phyloP scores from a whole-genome alignment of 169 alveolate genomes.

The Eimeria maxima region DNA sequence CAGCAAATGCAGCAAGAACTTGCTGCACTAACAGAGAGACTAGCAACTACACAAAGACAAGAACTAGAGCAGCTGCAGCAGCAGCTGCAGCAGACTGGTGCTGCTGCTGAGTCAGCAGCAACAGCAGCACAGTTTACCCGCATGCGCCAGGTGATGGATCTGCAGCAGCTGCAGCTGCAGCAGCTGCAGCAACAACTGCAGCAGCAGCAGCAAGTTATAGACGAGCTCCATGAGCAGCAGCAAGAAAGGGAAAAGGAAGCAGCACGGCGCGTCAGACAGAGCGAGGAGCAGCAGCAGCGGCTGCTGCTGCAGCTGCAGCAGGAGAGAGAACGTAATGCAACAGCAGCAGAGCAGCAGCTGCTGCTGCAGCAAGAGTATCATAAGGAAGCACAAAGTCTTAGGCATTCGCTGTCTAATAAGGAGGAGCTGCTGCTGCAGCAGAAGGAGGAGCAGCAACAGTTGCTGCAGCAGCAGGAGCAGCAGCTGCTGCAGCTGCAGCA shows the following conservation, averaged over 20 bases:
- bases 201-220: slow-evolving; percentile 65
- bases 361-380: slow-evolving; percentile 28
- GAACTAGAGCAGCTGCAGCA: slow-evolving; percentile 68
- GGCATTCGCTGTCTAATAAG: neutral
- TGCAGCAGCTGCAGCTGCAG: slow-evolving; percentile 70
- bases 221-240: slow-evolving; percentile 36
- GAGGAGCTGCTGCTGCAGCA: slow-evolving; percentile 48
- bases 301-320: slow-evolving; percentile 72
- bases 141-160: slow-evolving; percentile 30
- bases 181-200: slow-evolving; percentile 74
- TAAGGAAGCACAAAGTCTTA: neutral
- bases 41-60: neutral
- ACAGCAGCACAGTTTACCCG: neutral
- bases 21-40: slow-evolving; percentile 11
- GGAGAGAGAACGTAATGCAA: slow-evolving; percentile 24
- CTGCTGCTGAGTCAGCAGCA: slow-evolving; percentile 16
- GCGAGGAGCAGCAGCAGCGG: slow-evolving; percentile 54
- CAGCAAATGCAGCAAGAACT: slow-evolving; percentile 68
- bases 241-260: neutral
- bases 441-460: slow-evolving; percentile 16
- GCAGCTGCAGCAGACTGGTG: slow-evolving; percentile 69
- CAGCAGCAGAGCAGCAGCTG: slow-evolving; percentile 43
- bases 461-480: slow-evolving; percentile 34
- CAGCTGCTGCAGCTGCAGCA: slow-evolving; percentile 38
- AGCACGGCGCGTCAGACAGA: neutral